Evolutionary conservation across 805 yeast species (phyloP), one percentile per base, ranked within the genome.

Genomic region (Komagataella ulmi): DNA sequence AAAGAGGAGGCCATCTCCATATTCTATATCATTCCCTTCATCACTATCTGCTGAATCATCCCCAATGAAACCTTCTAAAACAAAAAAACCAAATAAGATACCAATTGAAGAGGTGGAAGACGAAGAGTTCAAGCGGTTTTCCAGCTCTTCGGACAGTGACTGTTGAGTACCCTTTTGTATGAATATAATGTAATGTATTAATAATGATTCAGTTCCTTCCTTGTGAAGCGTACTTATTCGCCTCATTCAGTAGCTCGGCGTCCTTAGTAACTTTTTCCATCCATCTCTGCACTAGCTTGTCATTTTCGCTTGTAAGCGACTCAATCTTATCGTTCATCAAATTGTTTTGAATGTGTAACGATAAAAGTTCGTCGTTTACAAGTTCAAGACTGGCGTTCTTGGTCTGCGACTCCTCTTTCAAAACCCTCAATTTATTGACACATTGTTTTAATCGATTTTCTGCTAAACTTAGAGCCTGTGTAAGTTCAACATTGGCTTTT

Each of bases 331-430:
- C 65, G 17, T 57, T 64, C 51, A 76, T 58, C 24, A 77, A 69
- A 52, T 75, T 75, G 51, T 68, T 71, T 57, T 77, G 81, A 46
- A 78, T 74, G 57, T 75, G 77, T 40, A 68, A 58, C 17, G 76
- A 69, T 50, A 79, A 61, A 6, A 74, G 59, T 55, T 76, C 78
- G 55, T 78, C 83, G 54, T 76, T 77, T 36, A 75, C 65, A 6
- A 74, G 58, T 50, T 76, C 80, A 36, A 77, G 66, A 24, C 74
- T 69, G 53, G 71, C 70, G 54, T 71, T 70, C 58, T 73, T 77
- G 52, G 62, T 48, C n/a, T 52, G 55, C n/a, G 59, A 51, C 49
- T 67, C 72, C 50, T 68, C 71, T 49, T 60, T 48, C 45, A 50
- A 30, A 30, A 30, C 14, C 40, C 14, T 30, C 40, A 30, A 30